phyloP scores from a whole-genome alignment of 2,329 filamentous ascomycete species.

The Botrytis fragariae region DNA sequence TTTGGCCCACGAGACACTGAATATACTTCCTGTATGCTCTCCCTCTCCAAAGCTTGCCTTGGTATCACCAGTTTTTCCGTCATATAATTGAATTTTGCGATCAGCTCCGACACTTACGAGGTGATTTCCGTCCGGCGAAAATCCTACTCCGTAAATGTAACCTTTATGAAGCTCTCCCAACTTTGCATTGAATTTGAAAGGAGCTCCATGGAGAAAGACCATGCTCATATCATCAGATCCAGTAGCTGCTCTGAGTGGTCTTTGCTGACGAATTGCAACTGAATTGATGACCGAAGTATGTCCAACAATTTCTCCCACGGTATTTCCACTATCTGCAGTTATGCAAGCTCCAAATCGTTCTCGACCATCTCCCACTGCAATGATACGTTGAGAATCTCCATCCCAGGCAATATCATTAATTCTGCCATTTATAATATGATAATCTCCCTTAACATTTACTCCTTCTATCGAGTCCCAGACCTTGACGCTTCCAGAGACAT shows the following conservation, averaged over 20 bases:
- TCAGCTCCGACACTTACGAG: conserved; percentile 93
- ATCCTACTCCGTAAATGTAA: conserved; percentile 83
- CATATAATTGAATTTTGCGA: conserved; percentile 87
- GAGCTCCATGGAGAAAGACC: conserved; percentile 89
- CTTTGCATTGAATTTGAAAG: conserved; percentile 94
- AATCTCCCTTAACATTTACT: conserved; percentile 83
- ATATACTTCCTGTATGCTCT: conserved; percentile 90
- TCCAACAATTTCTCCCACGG: conserved; percentile 88
- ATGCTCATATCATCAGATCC: conserved; percentile 86
- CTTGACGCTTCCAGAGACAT: conserved; percentile 77
- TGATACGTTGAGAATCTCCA: conserved; percentile 92
- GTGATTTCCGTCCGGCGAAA: conserved; percentile 80
- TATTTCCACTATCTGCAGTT: conserved; percentile 93
- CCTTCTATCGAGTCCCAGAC: conserved; percentile 93
- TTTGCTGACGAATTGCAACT: conserved; percentile 83
- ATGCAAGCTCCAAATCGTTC: conserved; percentile 93
- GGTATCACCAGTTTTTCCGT: conserved; percentile 90
- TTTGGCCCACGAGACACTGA: conserved; percentile 83
- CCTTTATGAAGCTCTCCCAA: conserved; percentile 76
- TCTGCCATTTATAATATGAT: conserved; percentile 87
- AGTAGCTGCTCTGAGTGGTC: conserved; percentile 87
- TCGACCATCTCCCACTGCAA: conserved; percentile 92
- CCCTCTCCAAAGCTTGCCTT: conserved; percentile 71
- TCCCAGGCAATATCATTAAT: conserved; percentile 99
- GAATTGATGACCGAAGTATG: conserved; percentile 90